Evolutionary conservation across 441 rosid species (phyloP).

Genomic region (Populus hybrid): DNA sequence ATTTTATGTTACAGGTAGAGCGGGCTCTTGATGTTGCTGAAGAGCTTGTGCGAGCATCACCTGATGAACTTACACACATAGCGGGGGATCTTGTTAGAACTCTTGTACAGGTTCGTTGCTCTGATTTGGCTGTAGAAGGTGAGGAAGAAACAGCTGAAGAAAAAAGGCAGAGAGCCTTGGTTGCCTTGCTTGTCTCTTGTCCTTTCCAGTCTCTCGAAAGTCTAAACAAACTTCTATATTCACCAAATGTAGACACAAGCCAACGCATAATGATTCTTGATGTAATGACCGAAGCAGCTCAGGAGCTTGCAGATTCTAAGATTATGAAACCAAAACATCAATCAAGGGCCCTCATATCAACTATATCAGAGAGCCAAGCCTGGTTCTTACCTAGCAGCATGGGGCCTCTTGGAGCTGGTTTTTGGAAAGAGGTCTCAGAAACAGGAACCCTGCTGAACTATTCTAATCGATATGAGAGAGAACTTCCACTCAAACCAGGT

Average conservation of each 20-base stretch:
- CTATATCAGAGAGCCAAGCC: slow-evolving; percentile 75
- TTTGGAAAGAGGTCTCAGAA: slow-evolving; percentile 77
- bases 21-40: slow-evolving; percentile 84
- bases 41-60: slow-evolving; percentile 90
- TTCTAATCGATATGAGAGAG: slow-evolving; percentile 86
- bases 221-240: slow-evolving; percentile 62
- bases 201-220: slow-evolving; percentile 79
- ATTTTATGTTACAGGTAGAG: slow-evolving; percentile 58
- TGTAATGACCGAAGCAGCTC: slow-evolving; percentile 90
- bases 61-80: slow-evolving; percentile 81
- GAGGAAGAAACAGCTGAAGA: slow-evolving; percentile 98
- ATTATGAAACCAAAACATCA: slow-evolving; percentile 52
- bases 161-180: slow-evolving; percentile 84
- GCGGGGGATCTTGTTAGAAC: slow-evolving; percentile 79
- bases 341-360: slow-evolving; percentile 53
- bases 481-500: slow-evolving; percentile 60
- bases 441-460: slow-evolving; percentile 66
- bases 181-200: slow-evolving; percentile 70
- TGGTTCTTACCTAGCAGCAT: slow-evolving; percentile 88
- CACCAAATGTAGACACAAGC: slow-evolving; percentile 86
- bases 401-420: slow-evolving; percentile 63
- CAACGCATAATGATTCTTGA: slow-evolving; percentile 98
- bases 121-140: slow-evolving; percentile 79
- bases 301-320: slow-evolving; percentile 79
- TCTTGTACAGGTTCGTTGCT: slow-evolving; percentile 92